Evolutionary conservation across 2,329 filamentous ascomycete genomes (phyloP), one percentile per base, ranked within the genome.

Genomic region (Cladosporium velox): DNA sequence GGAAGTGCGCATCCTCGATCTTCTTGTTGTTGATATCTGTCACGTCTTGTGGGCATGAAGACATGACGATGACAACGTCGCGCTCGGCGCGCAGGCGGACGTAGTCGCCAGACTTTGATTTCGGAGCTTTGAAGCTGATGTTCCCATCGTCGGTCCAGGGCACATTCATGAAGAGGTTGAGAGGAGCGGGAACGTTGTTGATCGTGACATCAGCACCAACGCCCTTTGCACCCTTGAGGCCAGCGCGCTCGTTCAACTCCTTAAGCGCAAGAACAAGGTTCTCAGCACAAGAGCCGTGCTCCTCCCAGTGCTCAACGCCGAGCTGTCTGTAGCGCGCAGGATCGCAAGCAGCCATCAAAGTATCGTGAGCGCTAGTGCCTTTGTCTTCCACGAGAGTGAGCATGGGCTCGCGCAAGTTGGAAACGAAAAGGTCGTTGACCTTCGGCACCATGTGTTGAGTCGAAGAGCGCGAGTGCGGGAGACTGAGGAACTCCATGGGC

Each of bases 101-200:
- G 70, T 78, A 82, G 61, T 82, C 80, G 30, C 80, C 80, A 10
- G 67, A 67, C 61, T 80, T 80, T 26, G 76, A 74, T 21, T 77
- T 72, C 1, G 81, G 79, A 35, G 71, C 71, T 59, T 81, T 78
- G 63, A 82, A 82, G 60, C 72, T 77, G 2, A 82, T 68, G 21
- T 77, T 73, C 3, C 80, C 80, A 14, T 78, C 73, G 26, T 79
- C 73, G n/a, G 77, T 72, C 67, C 77, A 79, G 0, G 80, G 80
- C 57, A 82, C 79, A 54, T 82, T 82, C 81, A 82, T 82, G 71
- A 82, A 83, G 12, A 83, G 73, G 52, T 82, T 80, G 5, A 83
- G 72, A 2, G 81, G 81, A 15, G 80, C 80, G 0, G 81, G 81
- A 15, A 80, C 79, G 60, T 76, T 78, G 67, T 83, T 82, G 71